phyloP scores from a whole-genome alignment of 305 asterid species.

The Petunia hybrid region DNA sequence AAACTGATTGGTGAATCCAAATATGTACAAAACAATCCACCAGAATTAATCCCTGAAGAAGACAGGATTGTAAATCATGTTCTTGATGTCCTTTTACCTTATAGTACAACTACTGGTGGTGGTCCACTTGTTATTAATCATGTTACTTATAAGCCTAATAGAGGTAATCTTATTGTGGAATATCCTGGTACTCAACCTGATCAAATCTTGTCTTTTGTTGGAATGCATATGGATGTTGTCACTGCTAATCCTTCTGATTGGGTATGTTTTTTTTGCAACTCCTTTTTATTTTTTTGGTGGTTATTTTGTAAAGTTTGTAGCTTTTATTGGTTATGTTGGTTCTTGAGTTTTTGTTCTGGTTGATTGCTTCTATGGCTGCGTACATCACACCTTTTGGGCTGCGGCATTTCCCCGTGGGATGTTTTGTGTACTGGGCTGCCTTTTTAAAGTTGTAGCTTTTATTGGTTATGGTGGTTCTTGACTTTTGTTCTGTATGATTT shows the following conservation, averaged over 20 bases:
- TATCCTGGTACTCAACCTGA: constrained; percentile 90
- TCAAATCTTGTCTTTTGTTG: constrained; percentile 82
- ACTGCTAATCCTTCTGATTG: constrained; percentile 91
- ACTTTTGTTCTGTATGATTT: too few relatives aligned
- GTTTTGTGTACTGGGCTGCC: too few relatives aligned
- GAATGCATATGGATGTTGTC: constrained; percentile 99
- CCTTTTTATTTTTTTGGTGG: not conserved
- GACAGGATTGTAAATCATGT: constrained; percentile 87
- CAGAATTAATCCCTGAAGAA: constrained; percentile 93
- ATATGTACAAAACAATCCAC: constrained; percentile 94
- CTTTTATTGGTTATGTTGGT: too few relatives aligned
- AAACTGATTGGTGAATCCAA: constrained; percentile 89
- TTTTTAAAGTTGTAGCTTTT: too few relatives aligned
- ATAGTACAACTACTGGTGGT: constrained; percentile 75
- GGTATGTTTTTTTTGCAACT: constrained; percentile 47
- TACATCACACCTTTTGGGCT: too few relatives aligned
- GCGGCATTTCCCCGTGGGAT: too few relatives aligned
- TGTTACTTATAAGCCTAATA: constrained; percentile 77
- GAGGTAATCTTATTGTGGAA: constrained; percentile 95
- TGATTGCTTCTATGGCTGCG: not conserved
- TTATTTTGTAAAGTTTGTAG: not conserved
- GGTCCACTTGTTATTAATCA: constrained; percentile 89
- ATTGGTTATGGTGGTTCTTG: too few relatives aligned
- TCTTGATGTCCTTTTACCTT: constrained; percentile 75
- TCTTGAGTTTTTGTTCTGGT: not conserved